Evolutionary conservation across 1,284 basidiomycete genomes (phyloP).

Genomic region (Malassezia dermatis): DNA sequence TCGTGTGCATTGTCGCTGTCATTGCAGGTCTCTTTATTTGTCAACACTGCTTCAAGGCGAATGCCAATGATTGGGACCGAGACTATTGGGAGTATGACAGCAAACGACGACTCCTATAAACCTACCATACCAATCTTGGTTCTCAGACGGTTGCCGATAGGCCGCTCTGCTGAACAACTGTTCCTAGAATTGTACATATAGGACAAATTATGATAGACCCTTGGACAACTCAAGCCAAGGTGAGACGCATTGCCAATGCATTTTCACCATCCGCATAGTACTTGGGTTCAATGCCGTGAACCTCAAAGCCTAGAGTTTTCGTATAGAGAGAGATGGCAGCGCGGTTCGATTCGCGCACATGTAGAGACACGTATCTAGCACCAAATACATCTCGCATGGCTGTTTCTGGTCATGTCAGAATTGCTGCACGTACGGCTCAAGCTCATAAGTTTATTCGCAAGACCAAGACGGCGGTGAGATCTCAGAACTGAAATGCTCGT

Average conservation of each 20-base stretch:
- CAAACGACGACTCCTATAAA: slow-evolving; percentile 11
- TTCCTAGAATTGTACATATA: slow-evolving; percentile 1
- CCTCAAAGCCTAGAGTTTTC: slow-evolving; percentile 43
- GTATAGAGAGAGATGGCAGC: slow-evolving; percentile 45
- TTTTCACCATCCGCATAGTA: slow-evolving; percentile 48
- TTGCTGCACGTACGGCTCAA: slow-evolving; percentile 37
- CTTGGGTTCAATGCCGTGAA: slow-evolving; percentile 39
- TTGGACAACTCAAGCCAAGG: slow-evolving; percentile 16
- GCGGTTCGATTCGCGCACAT: slow-evolving; percentile 44
- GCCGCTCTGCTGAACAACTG: background rate
- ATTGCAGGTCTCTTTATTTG: slow-evolving; percentile 1
- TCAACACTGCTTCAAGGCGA: slow-evolving; percentile 8
- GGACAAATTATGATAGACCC: background rate
- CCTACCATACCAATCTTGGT: background rate
- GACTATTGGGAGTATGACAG: slow-evolving; percentile 18
- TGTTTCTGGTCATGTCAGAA: slow-evolving; percentile 23
- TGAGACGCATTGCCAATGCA: slow-evolving; percentile 41
- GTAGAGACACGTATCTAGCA: slow-evolving; percentile 42
- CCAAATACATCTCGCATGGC: slow-evolving; percentile 45
- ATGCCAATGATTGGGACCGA: slow-evolving; percentile 16
- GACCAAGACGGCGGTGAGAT: slow-evolving; percentile 39
- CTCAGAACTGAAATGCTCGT: slow-evolving; percentile 45
- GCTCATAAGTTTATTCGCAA: slow-evolving; percentile 46
- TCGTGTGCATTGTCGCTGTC: slow-evolving; percentile 2
- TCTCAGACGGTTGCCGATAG: too few relatives aligned